Conservation (phyloP, 2,329 filamentous ascomycete species). For the Ophiocordyceps australis region DNA sequence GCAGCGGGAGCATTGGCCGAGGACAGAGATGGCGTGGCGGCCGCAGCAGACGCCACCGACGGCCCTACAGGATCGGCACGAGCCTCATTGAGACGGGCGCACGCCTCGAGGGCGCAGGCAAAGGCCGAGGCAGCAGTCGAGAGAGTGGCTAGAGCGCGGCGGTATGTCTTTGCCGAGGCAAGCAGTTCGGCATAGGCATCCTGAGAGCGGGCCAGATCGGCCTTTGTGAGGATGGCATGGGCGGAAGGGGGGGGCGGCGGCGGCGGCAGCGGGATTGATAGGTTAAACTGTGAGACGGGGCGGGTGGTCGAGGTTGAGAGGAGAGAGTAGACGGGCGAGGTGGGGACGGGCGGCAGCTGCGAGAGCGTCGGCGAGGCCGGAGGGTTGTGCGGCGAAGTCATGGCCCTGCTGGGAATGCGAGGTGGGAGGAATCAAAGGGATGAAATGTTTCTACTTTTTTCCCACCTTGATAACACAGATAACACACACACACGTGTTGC, state of each 20-base stretch:
- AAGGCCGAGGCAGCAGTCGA: conserved; percentile 45
- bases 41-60: no score
- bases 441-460: no score
- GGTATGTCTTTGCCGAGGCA: conserved; percentile 43
- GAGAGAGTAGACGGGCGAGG: conserved; percentile 45
- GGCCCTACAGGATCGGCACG: conserved; percentile 39
- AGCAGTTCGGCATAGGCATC: conserved; percentile 43
- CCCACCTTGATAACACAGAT: no score
- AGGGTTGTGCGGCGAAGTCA: conserved; percentile 11
- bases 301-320: conserved; percentile 43
- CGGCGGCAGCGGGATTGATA: no score
- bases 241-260: conserved; percentile 40
- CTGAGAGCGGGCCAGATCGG: conserved; percentile 45
- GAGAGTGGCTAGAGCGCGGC: conserved; percentile 39
- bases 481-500: no score
- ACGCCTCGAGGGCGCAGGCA: conserved; percentile 45
- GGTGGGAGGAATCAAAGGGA: not conserved
- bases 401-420: not conserved
- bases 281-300: conserved; percentile 38
- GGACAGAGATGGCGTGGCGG: conserved; percentile 4
- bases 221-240: conserved; percentile 41
- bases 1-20: conserved; percentile 26
- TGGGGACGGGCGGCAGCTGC: conserved; percentile 40
- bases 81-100: conserved; percentile 50
- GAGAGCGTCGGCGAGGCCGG: conserved; percentile 30